These are phyloP conservation scores for Clonostachys sp. DNA, from an alignment of 2,329 filamentous ascomycete species.

Conservation along the genomic window DNA sequence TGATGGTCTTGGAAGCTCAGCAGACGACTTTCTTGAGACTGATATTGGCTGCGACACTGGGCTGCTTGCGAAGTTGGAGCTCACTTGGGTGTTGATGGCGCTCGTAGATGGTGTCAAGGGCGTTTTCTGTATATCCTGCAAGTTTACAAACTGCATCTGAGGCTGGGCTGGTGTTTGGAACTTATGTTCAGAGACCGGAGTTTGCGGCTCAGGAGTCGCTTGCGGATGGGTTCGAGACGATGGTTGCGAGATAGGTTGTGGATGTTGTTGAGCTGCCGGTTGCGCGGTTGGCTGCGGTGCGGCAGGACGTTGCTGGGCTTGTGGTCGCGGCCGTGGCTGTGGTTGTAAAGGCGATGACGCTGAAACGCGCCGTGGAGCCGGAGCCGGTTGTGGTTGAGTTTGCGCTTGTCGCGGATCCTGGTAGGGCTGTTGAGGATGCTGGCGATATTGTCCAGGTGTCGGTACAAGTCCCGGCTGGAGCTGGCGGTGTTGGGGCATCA, in stretches of 20 bases:
- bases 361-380: not conserved
- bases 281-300: not conserved
- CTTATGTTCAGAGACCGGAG: not conserved
- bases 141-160: constrained; percentile 26
- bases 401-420: constrained; percentile 3
- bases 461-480: constrained; percentile 6
- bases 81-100: not conserved
- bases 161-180: constrained; percentile 1
- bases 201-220: constrained; percentile 2
- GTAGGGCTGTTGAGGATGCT: constrained; percentile 7
- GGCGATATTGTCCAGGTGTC: constrained; percentile 2
- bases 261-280: not conserved
- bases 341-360: constrained; percentile 1
- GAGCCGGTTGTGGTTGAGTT: too few relatives aligned
- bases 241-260: not conserved
- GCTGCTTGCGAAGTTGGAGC: not conserved
- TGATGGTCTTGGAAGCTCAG: not conserved
- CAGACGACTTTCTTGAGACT: not conserved
- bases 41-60: constrained; percentile 9
- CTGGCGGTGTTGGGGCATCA: constrained; percentile 5
- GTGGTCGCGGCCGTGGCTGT: not conserved
- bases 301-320: not conserved
- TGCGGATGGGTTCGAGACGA: constrained; percentile 4
- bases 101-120: constrained; percentile 18
- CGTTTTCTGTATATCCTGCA: constrained; percentile 28